Percentiles rank a stretch among this genome's conserved stretches.
phyloP scores from a whole-genome alignment of 805 yeast species.

The Lachancea thermotolerans region DNA sequence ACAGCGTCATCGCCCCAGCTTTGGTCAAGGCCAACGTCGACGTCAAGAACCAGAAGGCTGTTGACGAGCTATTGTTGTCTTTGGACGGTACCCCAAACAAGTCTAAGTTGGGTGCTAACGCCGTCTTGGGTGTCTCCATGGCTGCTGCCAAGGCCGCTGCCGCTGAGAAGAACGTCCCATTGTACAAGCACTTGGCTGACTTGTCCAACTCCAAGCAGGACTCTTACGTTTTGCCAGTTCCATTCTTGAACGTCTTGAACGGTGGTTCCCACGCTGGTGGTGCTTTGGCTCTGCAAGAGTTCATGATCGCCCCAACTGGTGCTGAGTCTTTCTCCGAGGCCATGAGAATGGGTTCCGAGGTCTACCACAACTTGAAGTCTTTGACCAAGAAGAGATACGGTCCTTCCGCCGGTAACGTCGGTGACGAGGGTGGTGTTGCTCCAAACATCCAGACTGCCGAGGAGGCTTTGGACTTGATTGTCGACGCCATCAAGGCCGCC shows the following conservation, averaged over 20 bases:
- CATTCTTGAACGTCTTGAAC: slow-evolving; percentile 97
- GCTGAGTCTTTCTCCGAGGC: slow-evolving; percentile 92
- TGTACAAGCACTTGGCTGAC: slow-evolving; percentile 85
- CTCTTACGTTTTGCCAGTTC: slow-evolving; percentile 96
- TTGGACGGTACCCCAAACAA: slow-evolving; percentile 98
- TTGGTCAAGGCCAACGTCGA: slow-evolving; percentile 72
- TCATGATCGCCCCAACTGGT: slow-evolving; percentile 96
- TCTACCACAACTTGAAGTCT: slow-evolving; percentile 92
- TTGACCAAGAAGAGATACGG: slow-evolving; percentile 94
- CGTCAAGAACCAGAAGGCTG: slow-evolving; percentile 76
- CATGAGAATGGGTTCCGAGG: slow-evolving; percentile 94
- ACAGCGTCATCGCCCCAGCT: slow-evolving; percentile 92
- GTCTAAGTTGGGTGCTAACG: slow-evolving; percentile 96
- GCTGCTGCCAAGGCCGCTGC: slow-evolving; percentile 98
- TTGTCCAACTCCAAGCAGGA: slow-evolving; percentile 60
- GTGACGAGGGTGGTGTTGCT: slow-evolving; percentile 99
- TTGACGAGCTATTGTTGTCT: slow-evolving; percentile 77
- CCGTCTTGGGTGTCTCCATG: slow-evolving; percentile 95
- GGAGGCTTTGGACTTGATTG: slow-evolving; percentile 95
- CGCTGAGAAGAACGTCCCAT: slow-evolving; percentile 88
- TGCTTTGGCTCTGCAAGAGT: slow-evolving; percentile 97
- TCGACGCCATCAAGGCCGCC: slow-evolving; percentile 81
- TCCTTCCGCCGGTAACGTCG: slow-evolving; percentile 97
- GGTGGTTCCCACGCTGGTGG: slow-evolving; percentile 99
- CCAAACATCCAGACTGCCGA: slow-evolving; percentile 92